Base-by-base conservation (phyloP, 2,329 filamentous ascomycete genomes). In the Drechslerella dactyloides region DNA sequence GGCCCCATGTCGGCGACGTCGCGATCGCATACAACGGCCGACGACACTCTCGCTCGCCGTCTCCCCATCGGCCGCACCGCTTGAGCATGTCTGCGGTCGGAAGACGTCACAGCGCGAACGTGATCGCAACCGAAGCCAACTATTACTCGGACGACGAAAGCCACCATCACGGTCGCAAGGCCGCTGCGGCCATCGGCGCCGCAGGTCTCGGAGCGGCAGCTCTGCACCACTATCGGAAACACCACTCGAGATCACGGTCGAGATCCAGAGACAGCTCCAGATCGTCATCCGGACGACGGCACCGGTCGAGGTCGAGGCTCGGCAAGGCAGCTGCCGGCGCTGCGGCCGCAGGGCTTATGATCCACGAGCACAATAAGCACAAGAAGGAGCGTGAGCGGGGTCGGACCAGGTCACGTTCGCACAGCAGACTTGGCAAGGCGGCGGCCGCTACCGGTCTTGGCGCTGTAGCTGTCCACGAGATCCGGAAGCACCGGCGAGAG, bases 361-460 rank as follows among this genome's bases (percentile, higher is more conserved):
- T 72, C 24, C 68, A 72, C 24, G 68, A 72, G 35, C 68, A 72
- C 37, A 72, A 72, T 51, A 72, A 72, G 55, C 68, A 72, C 42
- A 72, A 72, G 55, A 63, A 42, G 42, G 68, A 72, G 13, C 60
- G 68, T 62, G 69, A 73, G 57, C 69, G 62, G 48, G 62, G 69
- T 59, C 54, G 69, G 30, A 73, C 69, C 11, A 62, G 62, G 57
- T 73, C 69, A 68, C 61, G 61, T 55, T 68, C 62, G 23, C 61
- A 73, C 21, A 68, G 69, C 44, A 73, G 62, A 51, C 53, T 73
- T 55, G 53, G 69, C 15, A 73, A 68, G 40, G 69, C 62, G 15
- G 69, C 69, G 27, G 69, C 69, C 40, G 69, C 63, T 63, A 68
- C 62, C 40, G 69, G 69, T 55, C 56, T 73, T 73, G 69, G 63